Conservation (phyloP, 2,329 filamentous ascomycete genomes). For the Phialophora tarda region DNA sequence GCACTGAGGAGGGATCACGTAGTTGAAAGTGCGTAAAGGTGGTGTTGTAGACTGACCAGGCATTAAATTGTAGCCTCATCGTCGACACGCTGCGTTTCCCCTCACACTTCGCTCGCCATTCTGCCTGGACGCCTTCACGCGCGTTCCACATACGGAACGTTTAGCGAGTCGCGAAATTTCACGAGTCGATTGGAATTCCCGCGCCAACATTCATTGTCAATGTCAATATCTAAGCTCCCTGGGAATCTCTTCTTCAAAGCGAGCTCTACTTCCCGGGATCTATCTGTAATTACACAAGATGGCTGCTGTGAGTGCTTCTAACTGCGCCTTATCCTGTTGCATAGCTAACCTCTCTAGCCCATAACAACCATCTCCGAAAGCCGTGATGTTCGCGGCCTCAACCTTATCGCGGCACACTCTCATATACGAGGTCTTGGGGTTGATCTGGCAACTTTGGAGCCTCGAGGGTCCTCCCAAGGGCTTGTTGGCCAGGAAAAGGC, state of each 20-base stretch:
- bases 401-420: conserved; percentile 97
- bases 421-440: conserved; percentile 96
- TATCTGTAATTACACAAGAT: conserved; percentile 19
- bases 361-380: conserved; percentile 89
- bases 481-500: conserved; percentile 96
- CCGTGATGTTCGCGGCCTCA: conserved; percentile 94
- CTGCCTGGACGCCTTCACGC: neutral
- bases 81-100: neutral
- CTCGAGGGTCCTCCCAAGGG: conserved; percentile 82
- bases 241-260: neutral
- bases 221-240: neutral
- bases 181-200: neutral
- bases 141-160: neutral
- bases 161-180: conserved; percentile 2
- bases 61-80: neutral
- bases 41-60: neutral
- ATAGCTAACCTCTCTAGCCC: conserved; percentile 49
- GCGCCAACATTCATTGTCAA: neutral
- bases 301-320: conserved; percentile 32
- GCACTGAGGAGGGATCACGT: neutral
- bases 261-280: neutral
- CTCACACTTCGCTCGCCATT: neutral
- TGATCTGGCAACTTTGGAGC: conserved; percentile 87
- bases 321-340: neutral
- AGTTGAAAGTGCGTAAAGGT: neutral